These are phyloP conservation scores for Pyrenula aspistea DNA, from an alignment of 495 filamentous ascomycete genomes.

Conservation along the genomic window DNA sequence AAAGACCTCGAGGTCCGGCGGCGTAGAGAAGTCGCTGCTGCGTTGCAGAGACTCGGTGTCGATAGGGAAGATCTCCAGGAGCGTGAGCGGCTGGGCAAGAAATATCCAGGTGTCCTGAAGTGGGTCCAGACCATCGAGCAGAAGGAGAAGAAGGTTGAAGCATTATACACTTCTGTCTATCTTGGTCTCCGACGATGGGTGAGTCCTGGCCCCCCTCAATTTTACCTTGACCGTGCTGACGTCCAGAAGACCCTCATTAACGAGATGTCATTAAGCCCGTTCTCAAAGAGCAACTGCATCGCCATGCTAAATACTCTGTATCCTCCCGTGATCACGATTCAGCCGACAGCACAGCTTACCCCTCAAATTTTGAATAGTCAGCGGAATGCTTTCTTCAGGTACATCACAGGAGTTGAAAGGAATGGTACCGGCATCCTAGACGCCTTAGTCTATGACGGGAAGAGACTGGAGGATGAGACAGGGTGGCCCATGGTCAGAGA, in stretches of 20 bases:
- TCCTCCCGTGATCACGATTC: constrained; percentile 37
- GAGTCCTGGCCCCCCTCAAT: constrained; percentile 12
- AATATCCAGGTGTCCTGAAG: constrained; percentile 36
- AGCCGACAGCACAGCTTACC: constrained; percentile 44
- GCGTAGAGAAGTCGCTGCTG: constrained; percentile 42
- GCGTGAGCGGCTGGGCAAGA: constrained; percentile 25
- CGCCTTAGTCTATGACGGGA: constrained; percentile 41
- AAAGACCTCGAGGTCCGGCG: constrained; percentile 55
- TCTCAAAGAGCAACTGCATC: constrained; percentile 58
- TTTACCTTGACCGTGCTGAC: constrained; percentile 7
- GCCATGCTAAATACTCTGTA: constrained; percentile 73
- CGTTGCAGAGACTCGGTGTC: constrained; percentile 31
- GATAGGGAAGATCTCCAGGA: constrained; percentile 22
- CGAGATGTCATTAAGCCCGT: constrained; percentile 52
- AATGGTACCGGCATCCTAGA: constrained; percentile 44
- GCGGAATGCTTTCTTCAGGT: constrained; percentile 54
- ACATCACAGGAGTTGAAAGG: constrained; percentile 47
- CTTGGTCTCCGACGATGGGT: constrained; percentile 62
- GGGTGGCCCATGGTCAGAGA: constrained; percentile 46
- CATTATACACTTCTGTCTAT: constrained; percentile 53
- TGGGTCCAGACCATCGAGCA: constrained; percentile 42
- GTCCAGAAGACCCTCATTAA: constrained; percentile 51
- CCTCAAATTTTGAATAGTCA: constrained; percentile 40
- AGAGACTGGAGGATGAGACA: constrained; percentile 33
- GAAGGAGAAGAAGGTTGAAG: constrained; percentile 46